Evolutionary conservation across 2,329 filamentous ascomycete genomes (phyloP), one percentile per base, ranked within the genome.

Genomic region (Magnaporthiopsis rhizophila): DNA sequence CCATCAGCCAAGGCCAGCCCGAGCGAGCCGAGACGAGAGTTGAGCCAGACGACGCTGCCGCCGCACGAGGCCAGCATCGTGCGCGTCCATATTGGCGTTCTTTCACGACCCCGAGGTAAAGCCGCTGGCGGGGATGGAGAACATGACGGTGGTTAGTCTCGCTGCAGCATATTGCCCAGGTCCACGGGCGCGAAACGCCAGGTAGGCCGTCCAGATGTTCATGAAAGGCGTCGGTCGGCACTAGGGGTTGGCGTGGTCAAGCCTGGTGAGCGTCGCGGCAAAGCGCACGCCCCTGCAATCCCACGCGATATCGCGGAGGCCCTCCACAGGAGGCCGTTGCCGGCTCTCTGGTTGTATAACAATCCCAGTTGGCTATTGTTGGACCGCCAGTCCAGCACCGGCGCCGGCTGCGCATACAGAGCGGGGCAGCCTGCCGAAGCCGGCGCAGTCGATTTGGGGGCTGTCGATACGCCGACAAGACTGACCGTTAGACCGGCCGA

Each of bases 81-180:
- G n/a, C 78, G n/a, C 77, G 68, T 80, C 79, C 32, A 77, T 79
- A 21, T 77, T 78, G 5, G 76, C 69, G 65, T 80, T 79, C 63
- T 76, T 77, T 12, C 76, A 76, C 12, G 74, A 76, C 3, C 79
- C 80, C 6, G 68, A 70, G 1, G 72, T 75, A 59, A 79, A 76
- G 0, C 73, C 77, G 9, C 79, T 79, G 18, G 79, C 79, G 63
- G 80, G 76, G 30, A 81, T 74, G 71, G 78, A 82, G 26, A 82
- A 70, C 73, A 81, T 77, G 15, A 81, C 79, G 2, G 79, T 77
- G 65, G 78, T 79, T 1, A 79, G 73, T 58, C 65, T 64, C 72
- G 73, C 8, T 64, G 32, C 12, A 28, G 12, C 2, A 36, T 56
- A 9, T 57, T 60, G 0, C 63, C 66, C 26, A 66, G 64, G 11